These are phyloP conservation scores for Yamadazyma aaseri DNA, from an alignment of 1,139 yeast genomes.

Conservation along the genomic window DNA sequence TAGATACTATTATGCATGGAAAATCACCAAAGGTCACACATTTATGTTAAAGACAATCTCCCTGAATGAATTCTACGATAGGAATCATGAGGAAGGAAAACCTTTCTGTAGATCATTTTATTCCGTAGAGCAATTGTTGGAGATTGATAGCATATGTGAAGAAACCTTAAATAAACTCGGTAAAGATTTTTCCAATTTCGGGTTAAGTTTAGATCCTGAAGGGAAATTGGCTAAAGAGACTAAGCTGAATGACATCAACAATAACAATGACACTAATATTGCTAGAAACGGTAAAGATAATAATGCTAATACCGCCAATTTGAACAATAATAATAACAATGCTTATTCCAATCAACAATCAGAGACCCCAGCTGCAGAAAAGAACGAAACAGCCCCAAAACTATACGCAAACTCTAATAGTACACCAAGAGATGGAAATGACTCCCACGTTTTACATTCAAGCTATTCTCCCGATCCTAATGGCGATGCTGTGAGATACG, in stretches of 20 bases:
- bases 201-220: conserved; percentile 11
- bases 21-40: conserved; percentile 45
- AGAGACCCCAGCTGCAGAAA: background rate
- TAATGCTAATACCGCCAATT: background rate
- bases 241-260: background rate
- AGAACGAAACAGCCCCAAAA: background rate
- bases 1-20: conserved; percentile 52
- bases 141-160: conserved; percentile 29
- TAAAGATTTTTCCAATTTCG: conserved; percentile 10
- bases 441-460: no score
- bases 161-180: conserved; percentile 22
- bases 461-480: background rate
- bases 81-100: conserved; percentile 15
- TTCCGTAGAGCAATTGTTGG: conserved; percentile 26
- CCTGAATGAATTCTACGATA: conserved; percentile 29
- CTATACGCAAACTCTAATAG: background rate
- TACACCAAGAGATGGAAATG: no score
- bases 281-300: background rate
- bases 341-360: no score
- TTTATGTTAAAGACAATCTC: conserved; percentile 29
- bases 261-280: background rate
- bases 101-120: conserved; percentile 14
- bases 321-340: no score
- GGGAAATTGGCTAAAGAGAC: conserved; percentile 3
- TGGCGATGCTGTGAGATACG: conserved; percentile 5